Percentiles rank a stretch among this genome's conserved stretches.
phyloP scores from a whole-genome alignment of 2,329 filamentous ascomycete genomes.

The Aquanectria penicillioides region DNA sequence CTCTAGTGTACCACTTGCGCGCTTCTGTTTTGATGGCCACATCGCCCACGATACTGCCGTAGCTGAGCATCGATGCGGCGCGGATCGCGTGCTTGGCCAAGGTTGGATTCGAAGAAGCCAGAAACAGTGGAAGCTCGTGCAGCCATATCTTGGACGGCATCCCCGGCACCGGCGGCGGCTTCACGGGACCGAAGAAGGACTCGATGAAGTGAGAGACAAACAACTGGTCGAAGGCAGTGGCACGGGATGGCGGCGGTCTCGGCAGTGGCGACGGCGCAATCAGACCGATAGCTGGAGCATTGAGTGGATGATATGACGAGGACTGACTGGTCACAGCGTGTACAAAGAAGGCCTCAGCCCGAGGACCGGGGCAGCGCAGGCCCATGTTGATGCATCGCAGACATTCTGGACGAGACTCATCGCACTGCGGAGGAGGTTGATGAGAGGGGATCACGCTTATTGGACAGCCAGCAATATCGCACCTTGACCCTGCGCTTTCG shows the following conservation, averaged over 20 bases:
- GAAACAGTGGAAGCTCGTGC: conserved; percentile 13
- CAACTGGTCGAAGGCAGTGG: conserved; percentile 18
- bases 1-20: conserved; percentile 18
- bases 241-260: conserved; percentile 1
- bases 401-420: conserved; percentile 14
- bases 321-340: not conserved
- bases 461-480: not conserved
- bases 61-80: conserved; percentile 22
- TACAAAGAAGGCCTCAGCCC: conserved; percentile 17
- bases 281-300: not conserved
- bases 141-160: conserved; percentile 15
- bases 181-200: conserved; percentile 22
- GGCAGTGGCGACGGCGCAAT: not conserved
- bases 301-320: not conserved
- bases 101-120: not conserved
- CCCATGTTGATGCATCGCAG: conserved; percentile 20
- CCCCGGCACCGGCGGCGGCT: conserved; percentile 4
- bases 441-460: not conserved
- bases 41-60: conserved; percentile 17
- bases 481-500: conserved; percentile 23
- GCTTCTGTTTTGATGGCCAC: conserved; percentile 9
- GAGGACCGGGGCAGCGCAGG: conserved; percentile 13
- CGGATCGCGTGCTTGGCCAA: conserved; percentile 18
- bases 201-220: conserved; percentile 23
- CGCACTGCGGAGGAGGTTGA: conserved; percentile 3